Percentiles rank a stretch among this genome's conserved stretches.
phyloP scores from a whole-genome alignment of 345 rosid species.

The Citrus maxima region DNA sequence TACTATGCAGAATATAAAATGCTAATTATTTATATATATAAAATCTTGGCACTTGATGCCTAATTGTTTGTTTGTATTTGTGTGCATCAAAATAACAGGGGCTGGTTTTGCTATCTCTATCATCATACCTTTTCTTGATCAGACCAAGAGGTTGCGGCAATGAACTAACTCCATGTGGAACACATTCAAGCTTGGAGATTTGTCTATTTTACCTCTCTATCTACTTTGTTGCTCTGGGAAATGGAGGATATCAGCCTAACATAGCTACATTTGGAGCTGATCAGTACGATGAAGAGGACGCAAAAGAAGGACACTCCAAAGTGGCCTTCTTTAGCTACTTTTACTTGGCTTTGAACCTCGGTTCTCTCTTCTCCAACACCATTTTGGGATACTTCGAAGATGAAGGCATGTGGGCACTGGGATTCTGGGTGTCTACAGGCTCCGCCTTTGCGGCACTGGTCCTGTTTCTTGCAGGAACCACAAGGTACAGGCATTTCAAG shows the following conservation, averaged over 20 bases:
- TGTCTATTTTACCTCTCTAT: constrained; percentile 80
- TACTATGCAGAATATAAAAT: not conserved
- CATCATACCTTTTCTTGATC: constrained; percentile 70
- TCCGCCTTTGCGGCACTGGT: constrained; percentile 77
- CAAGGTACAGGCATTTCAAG: constrained; percentile 78
- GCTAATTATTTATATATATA: not conserved
- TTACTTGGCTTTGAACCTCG: constrained; percentile 88
- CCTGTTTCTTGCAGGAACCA: constrained; percentile 71
- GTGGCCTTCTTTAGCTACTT: constrained; percentile 96
- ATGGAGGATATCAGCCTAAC: constrained; percentile 98
- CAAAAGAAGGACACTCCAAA: constrained; percentile 79
- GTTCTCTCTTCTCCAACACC: constrained; percentile 96
- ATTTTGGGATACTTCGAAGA: constrained; percentile 88
- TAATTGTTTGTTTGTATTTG: not conserved
- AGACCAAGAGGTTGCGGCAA: constrained; percentile 87
- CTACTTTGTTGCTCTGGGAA: constrained; percentile 85
- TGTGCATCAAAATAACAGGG: constrained; percentile 50
- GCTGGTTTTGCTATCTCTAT: constrained; percentile 60
- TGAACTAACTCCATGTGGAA: constrained; percentile 57
- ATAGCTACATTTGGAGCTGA: constrained; percentile 97
- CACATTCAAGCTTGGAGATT: constrained; percentile 67
- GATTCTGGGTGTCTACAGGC: constrained; percentile 90
- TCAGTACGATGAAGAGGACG: constrained; percentile 91
- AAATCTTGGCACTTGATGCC: not conserved
- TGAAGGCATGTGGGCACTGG: constrained; percentile 90